These are phyloP conservation scores for Bipolaris bicolor DNA, from an alignment of 2,329 filamentous ascomycete genomes.

Conservation along the genomic window DNA sequence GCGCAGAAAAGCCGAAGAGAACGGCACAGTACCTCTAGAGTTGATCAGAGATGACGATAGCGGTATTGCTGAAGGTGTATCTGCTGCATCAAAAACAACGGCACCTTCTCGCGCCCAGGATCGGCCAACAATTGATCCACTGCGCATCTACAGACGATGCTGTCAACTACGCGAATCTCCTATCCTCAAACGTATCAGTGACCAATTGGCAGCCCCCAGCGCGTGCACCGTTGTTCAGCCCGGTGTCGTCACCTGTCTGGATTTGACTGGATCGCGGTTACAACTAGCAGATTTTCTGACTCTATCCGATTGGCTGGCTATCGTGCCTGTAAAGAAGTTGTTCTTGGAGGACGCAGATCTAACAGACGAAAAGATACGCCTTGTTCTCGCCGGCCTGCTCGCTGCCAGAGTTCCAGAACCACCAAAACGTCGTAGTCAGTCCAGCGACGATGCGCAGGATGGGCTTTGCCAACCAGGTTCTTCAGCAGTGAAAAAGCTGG, in stretches of 20 bases:
- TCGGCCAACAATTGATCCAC: constrained; percentile 84
- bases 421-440: constrained; percentile 49
- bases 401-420: constrained; percentile 73
- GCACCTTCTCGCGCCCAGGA: constrained; percentile 61
- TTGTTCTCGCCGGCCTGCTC: constrained; percentile 83
- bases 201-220: constrained; percentile 78
- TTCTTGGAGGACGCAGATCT: constrained; percentile 86
- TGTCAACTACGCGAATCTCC: constrained; percentile 93
- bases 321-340: constrained; percentile 88
- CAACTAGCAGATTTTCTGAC: constrained; percentile 84
- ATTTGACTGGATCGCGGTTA: constrained; percentile 84
- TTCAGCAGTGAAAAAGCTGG: constrained; percentile 84
- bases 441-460: constrained; percentile 22
- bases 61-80: constrained; percentile 26
- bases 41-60: constrained; percentile 70
- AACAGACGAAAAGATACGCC: constrained; percentile 83
- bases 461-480: constrained; percentile 47
- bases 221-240: constrained; percentile 67
- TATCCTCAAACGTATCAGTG: constrained; percentile 87
- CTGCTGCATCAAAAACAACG: constrained; percentile 20
- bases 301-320: constrained; percentile 88
- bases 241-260: constrained; percentile 81
- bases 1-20: constrained; percentile 81
- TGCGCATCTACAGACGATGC: constrained; percentile 90
- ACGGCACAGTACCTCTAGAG: constrained; percentile 85